Evolutionary conservation across 495 filamentous ascomycete species (phyloP).

Genomic region (Cladorrhinum samala): DNA sequence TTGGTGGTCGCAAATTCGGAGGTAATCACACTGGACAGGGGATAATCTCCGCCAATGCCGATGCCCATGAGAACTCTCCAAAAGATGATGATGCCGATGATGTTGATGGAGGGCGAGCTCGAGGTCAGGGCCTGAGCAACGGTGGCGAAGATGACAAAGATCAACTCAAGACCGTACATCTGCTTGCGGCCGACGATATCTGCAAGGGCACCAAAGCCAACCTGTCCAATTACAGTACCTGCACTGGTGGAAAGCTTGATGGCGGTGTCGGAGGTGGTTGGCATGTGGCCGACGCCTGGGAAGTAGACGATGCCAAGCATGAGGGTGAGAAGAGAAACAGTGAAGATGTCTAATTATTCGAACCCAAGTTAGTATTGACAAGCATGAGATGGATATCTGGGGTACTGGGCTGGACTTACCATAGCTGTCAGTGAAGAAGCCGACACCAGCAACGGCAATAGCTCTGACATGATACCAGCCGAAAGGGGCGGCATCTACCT

Average conservation of each 20-base stretch:
- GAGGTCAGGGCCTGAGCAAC: slow-evolving; percentile 70
- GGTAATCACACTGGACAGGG: slow-evolving; percentile 76
- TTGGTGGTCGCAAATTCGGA: slow-evolving; percentile 75
- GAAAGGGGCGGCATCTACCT: slow-evolving; percentile 71
- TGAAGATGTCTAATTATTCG: slow-evolving; percentile 55
- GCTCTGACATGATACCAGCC: slow-evolving; percentile 72
- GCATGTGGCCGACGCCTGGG: slow-evolving; percentile 48
- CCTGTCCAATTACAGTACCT: slow-evolving; percentile 79
- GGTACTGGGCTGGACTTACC: no score
- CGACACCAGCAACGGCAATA: slow-evolving; percentile 65
- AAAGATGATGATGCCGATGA: slow-evolving; percentile 76
- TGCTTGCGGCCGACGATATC: slow-evolving; percentile 72
- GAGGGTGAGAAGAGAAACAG: slow-evolving; percentile 55
- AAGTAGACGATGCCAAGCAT: slow-evolving; percentile 76
- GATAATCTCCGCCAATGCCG: slow-evolving; percentile 84
- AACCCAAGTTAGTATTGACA: slow-evolving; percentile 22
- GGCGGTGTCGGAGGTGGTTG: slow-evolving; percentile 62
- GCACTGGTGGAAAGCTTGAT: slow-evolving; percentile 87
- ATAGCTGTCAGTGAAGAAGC: slow-evolving; percentile 66
- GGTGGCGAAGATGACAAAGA: slow-evolving; percentile 81
- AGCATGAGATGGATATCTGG: no score
- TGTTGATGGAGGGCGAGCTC: slow-evolving; percentile 58
- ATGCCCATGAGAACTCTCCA: slow-evolving; percentile 78
- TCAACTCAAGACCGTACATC: slow-evolving; percentile 86
- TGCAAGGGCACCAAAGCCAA: slow-evolving; percentile 74